A percentile compares a stretch with the other conserved stretches of the same genome.
These are phyloP conservation scores for Pichia scutulata DNA, from an alignment of 805 yeast genomes.

Conservation along the genomic window DNA sequence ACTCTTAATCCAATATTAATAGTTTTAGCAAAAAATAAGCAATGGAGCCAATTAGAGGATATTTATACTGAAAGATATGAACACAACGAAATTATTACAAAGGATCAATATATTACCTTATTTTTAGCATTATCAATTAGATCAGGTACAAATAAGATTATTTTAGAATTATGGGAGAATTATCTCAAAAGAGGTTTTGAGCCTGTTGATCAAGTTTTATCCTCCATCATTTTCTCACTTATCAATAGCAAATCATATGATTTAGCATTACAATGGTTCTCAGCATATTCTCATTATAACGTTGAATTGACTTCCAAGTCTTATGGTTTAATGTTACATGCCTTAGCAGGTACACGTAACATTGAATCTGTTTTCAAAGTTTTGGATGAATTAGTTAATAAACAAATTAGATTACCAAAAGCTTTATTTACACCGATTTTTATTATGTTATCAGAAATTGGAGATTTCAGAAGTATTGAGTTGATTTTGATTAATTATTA, in stretches of 20 bases:
- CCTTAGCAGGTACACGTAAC: conserved; percentile 32
- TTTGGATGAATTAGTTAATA: conserved; percentile 21
- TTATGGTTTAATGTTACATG: conserved; percentile 29
- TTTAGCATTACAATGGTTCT: conserved; percentile 31
- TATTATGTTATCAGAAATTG: conserved; percentile 15
- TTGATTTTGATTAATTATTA: conserved; percentile 16
- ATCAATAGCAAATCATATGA: conserved; percentile 30
- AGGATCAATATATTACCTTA: conserved; percentile 48
- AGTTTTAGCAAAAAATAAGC: conserved; percentile 15
- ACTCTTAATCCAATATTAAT: conserved; percentile 15
- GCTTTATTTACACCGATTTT: conserved; percentile 16
- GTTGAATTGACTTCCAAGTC: conserved; percentile 24
- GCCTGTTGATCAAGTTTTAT: conserved; percentile 39
- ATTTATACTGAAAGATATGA: conserved; percentile 52
- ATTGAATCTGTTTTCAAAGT: conserved; percentile 28
- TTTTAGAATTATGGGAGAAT: conserved; percentile 34
- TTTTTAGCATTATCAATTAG: conserved; percentile 57
- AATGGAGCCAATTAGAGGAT: conserved; percentile 47
- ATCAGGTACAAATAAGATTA: conserved; percentile 34
- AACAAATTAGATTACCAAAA: conserved; percentile 9
- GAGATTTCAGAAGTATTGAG: conserved; percentile 22
- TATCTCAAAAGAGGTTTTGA: conserved; percentile 36
- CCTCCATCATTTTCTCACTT: conserved; percentile 39
- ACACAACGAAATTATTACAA: conserved; percentile 43
- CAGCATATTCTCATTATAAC: conserved; percentile 27